A percentile compares a stretch with the other conserved stretches of the same genome.
phyloP scores from a whole-genome alignment of 345 rosid genomes.

The Abelmoschus esculentus region DNA sequence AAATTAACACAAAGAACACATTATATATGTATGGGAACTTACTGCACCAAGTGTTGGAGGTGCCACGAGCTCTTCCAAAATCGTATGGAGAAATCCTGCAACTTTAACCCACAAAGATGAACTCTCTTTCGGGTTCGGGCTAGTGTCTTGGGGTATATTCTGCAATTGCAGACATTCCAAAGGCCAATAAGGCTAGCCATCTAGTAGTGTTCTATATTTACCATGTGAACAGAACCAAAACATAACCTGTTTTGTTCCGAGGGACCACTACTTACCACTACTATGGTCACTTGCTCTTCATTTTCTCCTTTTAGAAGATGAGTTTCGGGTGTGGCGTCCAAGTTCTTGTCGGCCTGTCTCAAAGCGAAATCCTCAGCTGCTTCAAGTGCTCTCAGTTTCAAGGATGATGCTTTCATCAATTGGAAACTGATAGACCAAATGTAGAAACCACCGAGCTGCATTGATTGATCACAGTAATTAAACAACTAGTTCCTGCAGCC shows the following conservation, averaged over 20 bases:
- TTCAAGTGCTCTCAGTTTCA: conserved; percentile 35
- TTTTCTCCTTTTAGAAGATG: conserved; percentile 40
- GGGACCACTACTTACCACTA: not conserved
- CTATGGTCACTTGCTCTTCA: conserved; percentile 19
- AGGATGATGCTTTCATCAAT: conserved; percentile 44
- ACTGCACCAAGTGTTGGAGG: conserved; percentile 87
- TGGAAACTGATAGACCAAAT: conserved; percentile 83
- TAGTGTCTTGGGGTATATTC: conserved; percentile 19
- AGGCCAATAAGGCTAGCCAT: not conserved
- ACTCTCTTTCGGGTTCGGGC: conserved; percentile 22
- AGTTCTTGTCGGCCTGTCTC: conserved; percentile 50
- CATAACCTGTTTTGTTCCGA: conserved; percentile 15
- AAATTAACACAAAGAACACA: not conserved
- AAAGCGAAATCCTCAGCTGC: conserved; percentile 20
- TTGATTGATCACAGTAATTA: not conserved
- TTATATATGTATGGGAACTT: conserved; percentile 29
- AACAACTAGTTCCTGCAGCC: not conserved
- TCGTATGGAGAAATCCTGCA: conserved; percentile 38
- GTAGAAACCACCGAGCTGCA: conserved; percentile 92
- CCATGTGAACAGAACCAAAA: not conserved
- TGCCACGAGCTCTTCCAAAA: conserved; percentile 65
- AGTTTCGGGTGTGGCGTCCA: conserved; percentile 25
- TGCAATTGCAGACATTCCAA: conserved; percentile 11
- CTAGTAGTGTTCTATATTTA: not conserved
- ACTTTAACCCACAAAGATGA: conserved; percentile 32